These are phyloP conservation scores for Penicillium expansum DNA, from an alignment of 2,329 filamentous ascomycete genomes.

Conservation along the genomic window DNA sequence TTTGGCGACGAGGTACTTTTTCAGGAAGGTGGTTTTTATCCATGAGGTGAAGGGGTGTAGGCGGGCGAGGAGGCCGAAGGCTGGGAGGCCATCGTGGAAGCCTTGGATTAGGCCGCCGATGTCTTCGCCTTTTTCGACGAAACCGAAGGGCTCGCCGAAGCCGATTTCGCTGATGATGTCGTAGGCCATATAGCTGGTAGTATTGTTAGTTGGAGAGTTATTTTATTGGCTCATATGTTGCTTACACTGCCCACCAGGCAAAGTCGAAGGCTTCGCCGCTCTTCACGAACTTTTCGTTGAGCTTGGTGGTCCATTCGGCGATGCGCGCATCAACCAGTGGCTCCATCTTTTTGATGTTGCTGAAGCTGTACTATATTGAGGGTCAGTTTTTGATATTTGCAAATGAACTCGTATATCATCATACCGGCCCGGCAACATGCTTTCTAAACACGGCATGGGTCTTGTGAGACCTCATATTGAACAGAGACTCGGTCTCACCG, in stretches of 20 bases:
- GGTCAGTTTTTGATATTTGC: not conserved
- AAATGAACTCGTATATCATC: not conserved
- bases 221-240: not conserved
- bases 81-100: constrained; percentile 53
- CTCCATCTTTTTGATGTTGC: constrained; percentile 59
- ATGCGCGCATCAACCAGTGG: constrained; percentile 54
- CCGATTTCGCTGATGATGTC: constrained; percentile 58
- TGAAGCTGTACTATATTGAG: constrained; percentile 49
- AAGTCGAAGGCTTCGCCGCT: constrained; percentile 53
- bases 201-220: not conserved
- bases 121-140: constrained; percentile 53
- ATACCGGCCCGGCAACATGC: constrained; percentile 51
- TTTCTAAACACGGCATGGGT: constrained; percentile 55
- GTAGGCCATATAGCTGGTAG: constrained; percentile 51
- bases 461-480: constrained; percentile 57
- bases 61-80: constrained; percentile 53
- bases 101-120: constrained; percentile 55
- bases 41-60: constrained; percentile 56
- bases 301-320: constrained; percentile 49
- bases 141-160: constrained; percentile 57
- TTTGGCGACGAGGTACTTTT: constrained; percentile 53
- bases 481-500: constrained; percentile 54
- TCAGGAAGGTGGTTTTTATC: constrained; percentile 54
- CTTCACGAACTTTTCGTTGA: constrained; percentile 48
- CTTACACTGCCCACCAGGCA: constrained; percentile 53